A percentile compares a stretch with the other conserved stretches of the same genome.
These are phyloP conservation scores for Globisporangium paddicum DNA, from an alignment of 352 stramenopile genomes.

Conservation along the genomic window DNA sequence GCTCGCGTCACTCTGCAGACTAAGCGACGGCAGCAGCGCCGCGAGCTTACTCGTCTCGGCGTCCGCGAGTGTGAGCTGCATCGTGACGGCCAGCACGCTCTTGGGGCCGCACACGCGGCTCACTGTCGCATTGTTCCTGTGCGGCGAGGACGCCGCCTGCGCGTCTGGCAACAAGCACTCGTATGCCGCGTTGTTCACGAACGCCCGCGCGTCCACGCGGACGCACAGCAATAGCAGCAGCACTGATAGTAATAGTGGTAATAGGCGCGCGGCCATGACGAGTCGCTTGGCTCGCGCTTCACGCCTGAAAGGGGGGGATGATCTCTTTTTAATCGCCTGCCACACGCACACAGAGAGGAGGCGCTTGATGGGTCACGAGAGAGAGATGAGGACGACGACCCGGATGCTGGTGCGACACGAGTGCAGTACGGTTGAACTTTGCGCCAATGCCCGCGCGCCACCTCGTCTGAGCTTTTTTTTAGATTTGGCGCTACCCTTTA, in stretches of 20 bases:
- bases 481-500: neutral
- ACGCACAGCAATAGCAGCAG: neutral
- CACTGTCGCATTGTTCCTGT: neutral
- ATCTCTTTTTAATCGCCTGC: neutral
- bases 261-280: neutral
- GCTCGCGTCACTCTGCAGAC: constrained; percentile 16
- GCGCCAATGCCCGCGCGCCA: constrained; percentile 5
- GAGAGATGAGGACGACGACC: too few species aligned
- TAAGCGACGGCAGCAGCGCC: constrained; percentile 6
- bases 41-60: constrained; percentile 7
- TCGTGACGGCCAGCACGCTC: constrained; percentile 12
- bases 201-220: constrained; percentile 11
- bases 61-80: constrained; percentile 14
- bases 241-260: neutral
- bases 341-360: neutral
- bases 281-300: neutral
- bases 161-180: constrained; percentile 3
- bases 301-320: neutral
- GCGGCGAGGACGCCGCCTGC: too few species aligned
- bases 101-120: constrained; percentile 10
- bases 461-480: neutral
- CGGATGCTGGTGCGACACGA: constrained; percentile 4
- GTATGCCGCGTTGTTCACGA: constrained; percentile 20
- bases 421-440: constrained; percentile 7
- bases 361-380: neutral